Percentiles rank a stretch among this genome's conserved stretches.
These are phyloP conservation scores for Aspergillus tubingensis DNA, from an alignment of 2,329 filamentous ascomycete species.

Conservation along the genomic window DNA sequence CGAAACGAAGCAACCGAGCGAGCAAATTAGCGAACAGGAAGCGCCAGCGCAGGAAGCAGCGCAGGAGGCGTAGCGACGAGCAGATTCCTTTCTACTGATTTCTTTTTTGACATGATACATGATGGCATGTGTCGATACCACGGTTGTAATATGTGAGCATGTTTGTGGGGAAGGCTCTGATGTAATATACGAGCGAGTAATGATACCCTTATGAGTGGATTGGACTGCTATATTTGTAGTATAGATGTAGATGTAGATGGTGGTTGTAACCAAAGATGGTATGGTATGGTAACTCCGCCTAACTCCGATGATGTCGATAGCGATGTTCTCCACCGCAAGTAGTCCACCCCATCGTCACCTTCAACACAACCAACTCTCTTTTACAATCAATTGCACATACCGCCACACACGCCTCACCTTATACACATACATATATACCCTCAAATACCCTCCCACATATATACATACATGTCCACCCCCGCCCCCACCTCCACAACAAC, in stretches of 20 bases:
- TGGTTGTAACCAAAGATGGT: too few relatives aligned
- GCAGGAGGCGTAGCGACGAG: constrained; percentile 14
- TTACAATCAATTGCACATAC: not conserved
- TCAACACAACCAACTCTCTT: not conserved
- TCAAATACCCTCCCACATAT: not conserved
- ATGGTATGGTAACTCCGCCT: not conserved
- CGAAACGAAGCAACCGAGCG: constrained; percentile 1
- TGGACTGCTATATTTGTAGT: not conserved
- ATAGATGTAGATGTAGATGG: not conserved
- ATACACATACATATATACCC: not conserved
- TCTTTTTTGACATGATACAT: constrained; percentile 13
- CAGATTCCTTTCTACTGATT: not conserved
- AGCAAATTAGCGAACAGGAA: constrained; percentile 5
- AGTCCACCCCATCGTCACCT: not conserved
- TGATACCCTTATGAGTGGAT: constrained; percentile 22
- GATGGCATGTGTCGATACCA: constrained; percentile 18
- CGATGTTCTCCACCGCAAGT: not conserved
- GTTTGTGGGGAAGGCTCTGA: constrained; percentile 9
- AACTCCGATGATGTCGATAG: not conserved
- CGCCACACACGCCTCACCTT: too few relatives aligned
- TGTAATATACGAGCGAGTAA: constrained; percentile 26
- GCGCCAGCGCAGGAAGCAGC: constrained; percentile 6
- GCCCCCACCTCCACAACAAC: not conserved
- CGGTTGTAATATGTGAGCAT: constrained; percentile 21
- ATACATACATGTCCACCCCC: not conserved